phyloP scores from a whole-genome alignment of 2,329 filamentous ascomycete genomes.

The Diaporthe eres region DNA sequence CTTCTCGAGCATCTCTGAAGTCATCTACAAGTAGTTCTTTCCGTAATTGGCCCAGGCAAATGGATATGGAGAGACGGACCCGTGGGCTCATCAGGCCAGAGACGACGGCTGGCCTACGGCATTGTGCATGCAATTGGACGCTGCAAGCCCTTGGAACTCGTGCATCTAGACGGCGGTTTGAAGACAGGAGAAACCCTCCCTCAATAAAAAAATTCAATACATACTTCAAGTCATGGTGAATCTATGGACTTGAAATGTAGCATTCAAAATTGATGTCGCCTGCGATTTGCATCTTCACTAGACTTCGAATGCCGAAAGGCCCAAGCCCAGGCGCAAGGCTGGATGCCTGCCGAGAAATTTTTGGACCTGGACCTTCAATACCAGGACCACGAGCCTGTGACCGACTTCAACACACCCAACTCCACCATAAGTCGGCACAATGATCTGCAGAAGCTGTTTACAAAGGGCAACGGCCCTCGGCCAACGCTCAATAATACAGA shows the following conservation, averaged over 20 bases:
- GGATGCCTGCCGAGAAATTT: conserved; percentile 42
- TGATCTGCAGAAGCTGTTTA: conserved; percentile 65
- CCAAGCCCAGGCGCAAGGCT: neutral
- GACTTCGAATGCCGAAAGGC: neutral
- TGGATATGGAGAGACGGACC: neutral
- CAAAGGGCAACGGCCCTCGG: conserved; percentile 58
- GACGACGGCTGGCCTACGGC: conserved; percentile 7
- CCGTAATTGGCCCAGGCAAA: conserved; percentile 2
- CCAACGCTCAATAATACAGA: conserved; percentile 45
- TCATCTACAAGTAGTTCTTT: conserved; percentile 1
- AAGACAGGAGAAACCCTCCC: neutral
- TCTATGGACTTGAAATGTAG: neutral
- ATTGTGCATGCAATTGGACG: conserved; percentile 25
- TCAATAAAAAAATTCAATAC: neutral
- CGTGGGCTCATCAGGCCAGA: conserved; percentile 7
- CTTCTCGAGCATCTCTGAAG: neutral
- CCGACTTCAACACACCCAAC: conserved; percentile 39
- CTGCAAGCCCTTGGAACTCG: conserved; percentile 1
- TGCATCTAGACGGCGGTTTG: conserved; percentile 14
- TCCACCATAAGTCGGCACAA: conserved; percentile 49
- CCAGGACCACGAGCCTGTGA: conserved; percentile 10
- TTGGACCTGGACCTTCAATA: conserved; percentile 39
- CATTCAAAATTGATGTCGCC: neutral
- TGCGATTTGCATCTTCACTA: neutral
- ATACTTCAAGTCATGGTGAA: neutral